phyloP scores from a whole-genome alignment of 2,329 filamentous ascomycete genomes.

The Diaporthe sp. region DNA sequence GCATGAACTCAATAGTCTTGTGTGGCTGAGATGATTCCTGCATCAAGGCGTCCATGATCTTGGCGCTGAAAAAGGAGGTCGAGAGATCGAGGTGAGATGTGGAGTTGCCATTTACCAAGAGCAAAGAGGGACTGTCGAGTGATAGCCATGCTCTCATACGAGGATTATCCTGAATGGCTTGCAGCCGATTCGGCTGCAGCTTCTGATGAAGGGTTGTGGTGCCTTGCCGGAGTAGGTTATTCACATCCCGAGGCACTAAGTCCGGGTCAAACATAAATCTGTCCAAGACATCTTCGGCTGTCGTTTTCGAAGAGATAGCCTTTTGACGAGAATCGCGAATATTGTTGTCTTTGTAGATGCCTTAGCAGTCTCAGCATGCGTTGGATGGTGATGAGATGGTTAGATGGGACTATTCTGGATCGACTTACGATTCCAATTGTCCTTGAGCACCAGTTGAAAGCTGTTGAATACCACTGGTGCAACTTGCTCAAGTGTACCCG shows the following conservation, averaged over 20 bases:
- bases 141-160: neutral
- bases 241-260: neutral
- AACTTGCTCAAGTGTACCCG: neutral
- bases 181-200: neutral
- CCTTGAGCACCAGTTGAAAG: neutral
- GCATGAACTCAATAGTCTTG: neutral
- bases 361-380: neutral
- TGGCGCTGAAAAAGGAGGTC: neutral
- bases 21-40: neutral
- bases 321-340: neutral
- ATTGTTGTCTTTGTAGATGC: neutral
- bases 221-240: neutral
- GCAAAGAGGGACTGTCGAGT: neutral
- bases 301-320: neutral
- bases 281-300: neutral
- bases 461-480: neutral
- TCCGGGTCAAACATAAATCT: neutral
- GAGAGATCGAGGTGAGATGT: neutral
- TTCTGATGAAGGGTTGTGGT: neutral
- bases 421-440: neutral
- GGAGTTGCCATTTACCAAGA: neutral
- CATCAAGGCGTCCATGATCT: neutral
- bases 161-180: neutral
- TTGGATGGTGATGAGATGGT: neutral
- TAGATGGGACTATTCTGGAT: neutral